These are phyloP conservation scores for Penicillium decumbens DNA, from an alignment of 2,329 filamentous ascomycete species.

Conservation along the genomic window DNA sequence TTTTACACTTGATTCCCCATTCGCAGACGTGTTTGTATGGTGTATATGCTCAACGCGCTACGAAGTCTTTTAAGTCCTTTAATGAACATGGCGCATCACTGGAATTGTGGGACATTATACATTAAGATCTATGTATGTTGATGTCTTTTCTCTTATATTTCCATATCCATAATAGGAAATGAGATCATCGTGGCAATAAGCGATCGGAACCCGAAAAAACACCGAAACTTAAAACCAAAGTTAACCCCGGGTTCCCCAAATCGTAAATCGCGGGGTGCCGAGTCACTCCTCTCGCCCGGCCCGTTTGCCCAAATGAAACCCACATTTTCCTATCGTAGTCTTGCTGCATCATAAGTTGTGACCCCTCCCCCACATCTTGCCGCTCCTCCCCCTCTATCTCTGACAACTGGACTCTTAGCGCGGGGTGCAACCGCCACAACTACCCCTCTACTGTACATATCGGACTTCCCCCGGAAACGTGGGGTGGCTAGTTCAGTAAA, in stretches of 20 bases:
- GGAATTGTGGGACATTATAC: no score
- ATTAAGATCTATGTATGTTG: no score
- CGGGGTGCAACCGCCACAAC: slow-evolving; percentile 8
- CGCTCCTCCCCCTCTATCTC: neutral
- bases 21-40: slow-evolving; percentile 1
- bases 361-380: neutral
- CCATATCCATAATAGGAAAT: neutral
- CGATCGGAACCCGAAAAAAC: neutral
- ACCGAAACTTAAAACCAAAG: neutral
- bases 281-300: slow-evolving; percentile 13
- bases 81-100: no score
- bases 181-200: neutral
- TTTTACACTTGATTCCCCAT: slow-evolving; percentile 14
- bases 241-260: neutral
- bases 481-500: slow-evolving; percentile 1
- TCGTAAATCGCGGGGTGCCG: slow-evolving; percentile 11
- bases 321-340: neutral
- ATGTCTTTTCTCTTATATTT: neutral
- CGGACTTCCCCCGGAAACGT: slow-evolving; percentile 10
- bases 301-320: neutral
- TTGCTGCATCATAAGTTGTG: neutral
- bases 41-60: slow-evolving; percentile 3
- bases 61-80: no score
- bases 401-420: neutral
- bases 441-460: neutral